Evolutionary conservation across 768 basidiomycete species (phyloP).

Genomic region (Butyriboletus loyo): DNA sequence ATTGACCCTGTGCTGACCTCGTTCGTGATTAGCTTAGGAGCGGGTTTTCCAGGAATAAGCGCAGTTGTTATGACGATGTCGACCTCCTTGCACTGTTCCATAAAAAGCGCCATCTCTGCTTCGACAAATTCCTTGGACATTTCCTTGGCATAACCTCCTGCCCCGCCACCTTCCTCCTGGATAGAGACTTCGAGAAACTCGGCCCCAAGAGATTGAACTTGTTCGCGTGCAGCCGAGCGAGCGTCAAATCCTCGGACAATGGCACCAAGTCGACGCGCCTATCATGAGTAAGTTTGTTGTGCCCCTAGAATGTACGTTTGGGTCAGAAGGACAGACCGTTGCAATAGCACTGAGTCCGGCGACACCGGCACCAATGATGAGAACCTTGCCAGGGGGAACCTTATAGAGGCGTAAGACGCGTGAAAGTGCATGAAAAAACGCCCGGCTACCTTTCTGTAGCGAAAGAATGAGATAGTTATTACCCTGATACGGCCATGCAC

Average conservation of each 20-base stretch:
- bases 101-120: conserved; percentile 85
- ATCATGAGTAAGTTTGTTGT: conserved; percentile 1
- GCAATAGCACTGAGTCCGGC: conserved; percentile 87
- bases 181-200: conserved; percentile 84
- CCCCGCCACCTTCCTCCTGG: conserved; percentile 78
- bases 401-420: conserved; percentile 32
- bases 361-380: conserved; percentile 87
- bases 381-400: conserved; percentile 84
- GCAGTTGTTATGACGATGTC: conserved; percentile 89
- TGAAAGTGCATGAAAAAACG: not conserved
- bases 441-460: conserved; percentile 40
- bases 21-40: conserved; percentile 78
- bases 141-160: conserved; percentile 84
- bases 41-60: conserved; percentile 82
- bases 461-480: not conserved
- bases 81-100: conserved; percentile 85
- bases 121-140: conserved; percentile 90
- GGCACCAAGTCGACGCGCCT: conserved; percentile 82
- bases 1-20: conserved; percentile 37
- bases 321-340: conserved; percentile 47
- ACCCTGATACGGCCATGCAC: conserved; percentile 27
- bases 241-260: conserved; percentile 90
- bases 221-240: conserved; percentile 79
- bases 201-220: conserved; percentile 86
- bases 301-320: not conserved